Evolutionary conservation across 179 eudicot genomes (phyloP), one percentile per base, ranked within the genome.

Genomic region (Drosera spatulata): DNA sequence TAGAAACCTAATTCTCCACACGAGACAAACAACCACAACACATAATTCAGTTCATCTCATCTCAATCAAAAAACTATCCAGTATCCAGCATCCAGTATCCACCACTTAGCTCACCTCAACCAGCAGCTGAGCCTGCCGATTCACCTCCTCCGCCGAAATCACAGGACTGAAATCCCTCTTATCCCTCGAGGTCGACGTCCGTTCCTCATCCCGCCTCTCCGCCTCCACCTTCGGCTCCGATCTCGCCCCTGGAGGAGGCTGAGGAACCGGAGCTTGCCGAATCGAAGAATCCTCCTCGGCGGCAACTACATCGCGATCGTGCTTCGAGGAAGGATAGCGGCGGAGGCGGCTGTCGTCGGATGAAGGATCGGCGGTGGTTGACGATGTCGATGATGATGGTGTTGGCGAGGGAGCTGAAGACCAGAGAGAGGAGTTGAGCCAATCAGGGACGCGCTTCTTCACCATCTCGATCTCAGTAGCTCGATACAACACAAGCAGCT

Each of bases 341-440:
- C 61, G 63, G 61, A 45, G 53, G 49, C 44, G 64, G 46, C 52
- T 70, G 52, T 66, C 69, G 59, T 41, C 62, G 68, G 66, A 52
- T 46, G 66, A 54, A 3, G 66, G 50, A 43, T 43, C 51, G 7
- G 33, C 33, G 33, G 33, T 22, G 33, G 33, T 22, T 22, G 33
- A 22, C 33, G 33, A 22, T 22, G 33, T 22, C 33, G 33, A 22
- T 22, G 33, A 22, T 22, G 33, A 22, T 22, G 33, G 33, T 22
- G 33, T 22, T 22, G 33, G 33, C 33, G 33, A 22, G 33, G 59
- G 60, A 41, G 73, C 70, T 14, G 72, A 66, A 4, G 91, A 91
- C 98, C 96, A 89, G 45, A 93, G 67, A 46, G 99, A 80, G 71
- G 86, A 84, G 77, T 93, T 93, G 62, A 93, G 75, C 99, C 99